Evolutionary conservation across 768 basidiomycete genomes (phyloP).

Genomic region (Floccularia luteovirens): DNA sequence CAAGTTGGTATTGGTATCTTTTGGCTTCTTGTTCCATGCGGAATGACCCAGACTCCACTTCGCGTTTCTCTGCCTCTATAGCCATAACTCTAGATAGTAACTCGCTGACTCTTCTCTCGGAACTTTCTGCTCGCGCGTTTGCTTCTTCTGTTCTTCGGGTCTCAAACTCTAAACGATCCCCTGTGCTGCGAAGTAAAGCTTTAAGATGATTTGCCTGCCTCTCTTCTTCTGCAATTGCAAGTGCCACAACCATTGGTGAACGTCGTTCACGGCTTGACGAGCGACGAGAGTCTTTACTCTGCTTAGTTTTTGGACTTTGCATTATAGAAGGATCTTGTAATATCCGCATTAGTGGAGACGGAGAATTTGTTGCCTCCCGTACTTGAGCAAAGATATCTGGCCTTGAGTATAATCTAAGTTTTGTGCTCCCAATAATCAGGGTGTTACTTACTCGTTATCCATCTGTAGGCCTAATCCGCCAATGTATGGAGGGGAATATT

Average conservation of each 20-base stretch:
- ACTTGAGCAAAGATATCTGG: constrained; percentile 28
- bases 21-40: constrained; percentile 30
- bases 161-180: constrained; percentile 50
- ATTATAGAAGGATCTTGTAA: constrained; percentile 36
- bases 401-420: constrained; percentile 3
- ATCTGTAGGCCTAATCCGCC: too few relatives aligned
- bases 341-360: constrained; percentile 35
- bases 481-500: background rate
- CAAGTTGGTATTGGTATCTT: constrained; percentile 37
- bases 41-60: constrained; percentile 20
- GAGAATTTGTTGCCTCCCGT: constrained; percentile 35
- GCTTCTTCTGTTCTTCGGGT: constrained; percentile 46
- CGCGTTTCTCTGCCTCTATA: constrained; percentile 33
- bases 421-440: background rate
- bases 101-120: constrained; percentile 41
- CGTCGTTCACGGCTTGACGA: constrained; percentile 29
- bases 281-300: constrained; percentile 22
- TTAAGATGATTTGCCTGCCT: constrained; percentile 49
- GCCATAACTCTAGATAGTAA: constrained; percentile 24
- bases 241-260: constrained; percentile 29
- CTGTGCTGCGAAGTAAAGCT: constrained; percentile 38
- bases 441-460: constrained; percentile 7
- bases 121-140: constrained; percentile 38
- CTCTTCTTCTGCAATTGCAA: constrained; percentile 44
- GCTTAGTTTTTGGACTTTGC: constrained; percentile 20